These are phyloP conservation scores for Closterium sp. DNA, from an alignment of 139 green algal genomes.

Conservation along the genomic window DNA sequence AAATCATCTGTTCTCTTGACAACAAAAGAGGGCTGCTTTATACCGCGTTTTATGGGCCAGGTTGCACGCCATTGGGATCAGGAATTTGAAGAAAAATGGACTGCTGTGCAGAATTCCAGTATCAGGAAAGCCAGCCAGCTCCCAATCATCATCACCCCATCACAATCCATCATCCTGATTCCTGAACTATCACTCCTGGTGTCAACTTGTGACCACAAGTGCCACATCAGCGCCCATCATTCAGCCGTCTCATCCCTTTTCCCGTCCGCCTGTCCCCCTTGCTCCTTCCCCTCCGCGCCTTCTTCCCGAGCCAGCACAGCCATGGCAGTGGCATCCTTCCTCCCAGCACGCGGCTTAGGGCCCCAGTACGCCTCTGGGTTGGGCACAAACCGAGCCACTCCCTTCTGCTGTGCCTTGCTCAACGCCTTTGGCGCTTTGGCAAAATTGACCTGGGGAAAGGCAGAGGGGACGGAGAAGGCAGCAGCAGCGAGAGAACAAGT, in stretches of 20 bases:
- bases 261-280: background rate
- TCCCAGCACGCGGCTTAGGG: constrained; percentile 68
- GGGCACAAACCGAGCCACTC: constrained; percentile 67
- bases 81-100: too few species aligned
- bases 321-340: constrained; percentile 7
- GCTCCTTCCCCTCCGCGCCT: too few species aligned
- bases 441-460: constrained; percentile 47
- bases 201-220: background rate
- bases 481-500: too few species aligned
- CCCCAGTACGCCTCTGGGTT: constrained; percentile 92
- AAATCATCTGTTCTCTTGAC: too few species aligned
- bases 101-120: too few species aligned
- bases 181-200: too few species aligned
- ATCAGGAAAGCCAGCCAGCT: background rate
- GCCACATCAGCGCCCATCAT: background rate
- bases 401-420: constrained; percentile 56
- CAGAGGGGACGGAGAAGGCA: background rate
- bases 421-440: constrained; percentile 33
- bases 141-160: background rate
- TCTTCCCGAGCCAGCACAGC: background rate
- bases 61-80: too few species aligned
- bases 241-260: background rate
- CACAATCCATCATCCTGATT: background rate
- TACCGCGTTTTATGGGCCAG: too few species aligned
- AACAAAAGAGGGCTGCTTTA: too few species aligned